Evolutionary conservation across 768 basidiomycete species (phyloP), one percentile per base, ranked within the genome.

Genomic region (Lactarius sanguifluus): DNA sequence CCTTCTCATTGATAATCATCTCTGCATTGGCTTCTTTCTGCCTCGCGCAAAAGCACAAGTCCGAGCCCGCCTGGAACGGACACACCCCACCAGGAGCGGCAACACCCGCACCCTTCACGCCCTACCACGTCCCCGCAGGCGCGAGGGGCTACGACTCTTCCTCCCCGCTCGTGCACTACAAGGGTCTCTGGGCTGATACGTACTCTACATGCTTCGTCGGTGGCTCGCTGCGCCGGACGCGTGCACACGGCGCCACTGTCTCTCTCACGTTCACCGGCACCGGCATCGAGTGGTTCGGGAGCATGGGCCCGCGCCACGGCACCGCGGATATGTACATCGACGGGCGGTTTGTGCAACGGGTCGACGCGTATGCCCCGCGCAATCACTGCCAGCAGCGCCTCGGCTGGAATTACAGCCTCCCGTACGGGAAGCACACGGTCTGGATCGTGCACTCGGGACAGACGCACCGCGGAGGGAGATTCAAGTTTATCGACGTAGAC

Each of bases 231-330:
- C 82, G 79, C 16, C 81, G 79, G 72, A 87, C 88, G 0, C 76
- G 78, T 16, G 75, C 82, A 56, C 75, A 75, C 20, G 79, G 79
- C 57, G 85, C 89, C 13, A 76, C 82, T 4, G 77, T 83, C 56
- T 78, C 79, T 2, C 83, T 91, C 75, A 79, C 81, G 3, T 91
- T 91, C 75, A 78, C 78, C n/a, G 91, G 90, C 16, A 88, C 86
- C 15, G 89, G 89, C 1, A 81, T 92, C 69, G 91, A 92, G 76
- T 89, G 86, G 86, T 92, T 91, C 69, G 91, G 91, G 36, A 82
- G 80, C 71, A 79, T 77, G 47, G 85, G 83, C 69, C 78, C 73
- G 47, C 74, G 70, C 18, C 85, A 91, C 71, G 87, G 90, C 16
- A 73, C 81, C 10, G 80, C 86, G 5, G 69, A 80, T 28, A 81